Evolutionary conservation across 2,329 filamentous ascomycete species (phyloP).

Genomic region (Colletotrichum brevisporum): DNA sequence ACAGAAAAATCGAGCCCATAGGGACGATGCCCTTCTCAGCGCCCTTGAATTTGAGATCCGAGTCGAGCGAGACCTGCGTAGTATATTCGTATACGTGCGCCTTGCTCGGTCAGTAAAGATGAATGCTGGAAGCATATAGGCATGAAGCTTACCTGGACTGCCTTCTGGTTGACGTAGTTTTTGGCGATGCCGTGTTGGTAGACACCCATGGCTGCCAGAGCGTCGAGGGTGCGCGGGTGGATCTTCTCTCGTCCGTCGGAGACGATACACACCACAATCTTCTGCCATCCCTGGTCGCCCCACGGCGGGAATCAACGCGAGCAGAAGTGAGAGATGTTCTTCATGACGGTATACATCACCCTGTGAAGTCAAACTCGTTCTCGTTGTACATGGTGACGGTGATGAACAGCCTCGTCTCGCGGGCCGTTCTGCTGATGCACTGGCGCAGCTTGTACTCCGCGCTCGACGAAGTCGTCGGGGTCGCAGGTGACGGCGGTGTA

Average conservation of each 20-base stretch:
- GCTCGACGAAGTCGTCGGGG: slow-evolving; percentile 90
- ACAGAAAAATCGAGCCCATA: slow-evolving; percentile 99
- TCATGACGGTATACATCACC: slow-evolving; percentile 99
- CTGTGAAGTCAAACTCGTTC: slow-evolving; percentile 97
- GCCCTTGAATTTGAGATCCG: slow-evolving; percentile 98
- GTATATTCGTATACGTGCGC: slow-evolving; percentile 99
- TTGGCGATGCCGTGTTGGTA: slow-evolving; percentile 99
- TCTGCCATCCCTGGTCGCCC: slow-evolving; percentile 98
- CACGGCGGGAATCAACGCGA: slow-evolving; percentile 91
- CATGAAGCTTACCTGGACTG: slow-evolving; percentile 72
- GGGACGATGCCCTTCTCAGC: slow-evolving; percentile 99
- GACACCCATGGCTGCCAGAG: slow-evolving; percentile 94
- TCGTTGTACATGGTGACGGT: slow-evolving; percentile 99
- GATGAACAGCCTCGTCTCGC: slow-evolving; percentile 96
- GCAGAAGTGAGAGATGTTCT: slow-evolving; percentile 98
- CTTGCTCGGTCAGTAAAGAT: background rate
- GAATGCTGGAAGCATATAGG: no score
- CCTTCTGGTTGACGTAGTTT: slow-evolving; percentile 96
- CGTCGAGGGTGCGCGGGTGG: slow-evolving; percentile 92
- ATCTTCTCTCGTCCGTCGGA: slow-evolving; percentile 93
- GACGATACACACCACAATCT: slow-evolving; percentile 98
- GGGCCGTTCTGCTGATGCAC: slow-evolving; percentile 84
- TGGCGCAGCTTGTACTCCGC: slow-evolving; percentile 95
- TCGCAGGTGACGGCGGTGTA: slow-evolving; percentile 99
- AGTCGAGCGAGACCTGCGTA: slow-evolving; percentile 95